Evolutionary conservation across 2,329 filamentous ascomycete genomes (phyloP).

Genomic region (Teratosphaeriaceae sp.): DNA sequence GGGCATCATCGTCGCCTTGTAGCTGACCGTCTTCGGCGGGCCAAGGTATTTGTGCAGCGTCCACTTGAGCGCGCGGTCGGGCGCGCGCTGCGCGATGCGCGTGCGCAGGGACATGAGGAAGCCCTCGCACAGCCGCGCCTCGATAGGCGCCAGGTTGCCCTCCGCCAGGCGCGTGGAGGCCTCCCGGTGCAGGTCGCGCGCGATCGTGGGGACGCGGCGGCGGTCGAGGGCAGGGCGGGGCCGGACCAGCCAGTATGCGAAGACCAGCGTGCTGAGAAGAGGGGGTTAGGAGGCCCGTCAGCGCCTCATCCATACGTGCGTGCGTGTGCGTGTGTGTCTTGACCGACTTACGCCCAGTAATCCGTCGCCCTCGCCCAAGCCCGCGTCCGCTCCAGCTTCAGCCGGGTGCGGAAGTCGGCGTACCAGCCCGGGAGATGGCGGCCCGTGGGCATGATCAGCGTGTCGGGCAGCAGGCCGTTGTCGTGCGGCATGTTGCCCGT

Average conservation of each 20-base stretch:
- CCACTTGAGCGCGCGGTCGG: conserved; percentile 28
- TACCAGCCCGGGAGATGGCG: conserved; percentile 17
- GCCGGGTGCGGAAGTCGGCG: conserved; percentile 2
- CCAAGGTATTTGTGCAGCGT: conserved; percentile 21
- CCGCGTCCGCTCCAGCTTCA: conserved; percentile 13
- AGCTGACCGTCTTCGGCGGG: conserved; percentile 21
- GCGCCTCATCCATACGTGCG: conserved; percentile 4
- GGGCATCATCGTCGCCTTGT: conserved; percentile 15
- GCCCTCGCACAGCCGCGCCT: conserved; percentile 16
- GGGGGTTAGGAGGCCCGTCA: background rate
- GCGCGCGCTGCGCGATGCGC: conserved; percentile 29
- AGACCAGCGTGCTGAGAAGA: background rate
- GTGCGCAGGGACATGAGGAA: conserved; percentile 23
- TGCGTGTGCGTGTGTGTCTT: background rate
- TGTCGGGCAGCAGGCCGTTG: conserved; percentile 38
- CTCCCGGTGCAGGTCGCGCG: conserved; percentile 35
- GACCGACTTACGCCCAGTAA: background rate
- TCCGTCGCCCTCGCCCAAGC: background rate
- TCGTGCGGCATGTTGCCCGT: conserved; percentile 30
- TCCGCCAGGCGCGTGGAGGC: conserved; percentile 44
- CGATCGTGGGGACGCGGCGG: conserved; percentile 31
- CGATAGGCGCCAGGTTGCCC: conserved; percentile 28
- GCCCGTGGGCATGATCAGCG: conserved; percentile 25
- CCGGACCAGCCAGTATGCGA: conserved; percentile 7
- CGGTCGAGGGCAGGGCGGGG: conserved; percentile 30